Base-by-base conservation (phyloP, 768 basidiomycete species). In the Boletus eberwhitei region DNA sequence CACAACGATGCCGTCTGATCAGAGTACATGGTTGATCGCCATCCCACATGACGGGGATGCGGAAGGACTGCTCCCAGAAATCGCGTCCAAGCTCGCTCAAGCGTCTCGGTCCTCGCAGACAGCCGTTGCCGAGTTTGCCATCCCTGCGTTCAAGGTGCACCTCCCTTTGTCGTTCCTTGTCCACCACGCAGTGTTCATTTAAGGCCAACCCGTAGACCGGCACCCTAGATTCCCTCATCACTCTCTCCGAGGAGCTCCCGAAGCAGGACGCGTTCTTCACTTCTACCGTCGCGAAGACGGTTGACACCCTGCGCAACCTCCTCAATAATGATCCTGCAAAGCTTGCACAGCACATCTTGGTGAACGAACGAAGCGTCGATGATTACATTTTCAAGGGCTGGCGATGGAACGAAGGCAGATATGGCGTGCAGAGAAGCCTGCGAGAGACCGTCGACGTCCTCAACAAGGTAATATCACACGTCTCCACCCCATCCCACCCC, bases 371-470 rank as follows among this genome's bases (percentile, higher is more conserved):
- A 54, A 80, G 77, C 31, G 82, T 90, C 8, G 91, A 96, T 53
- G 81, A 84, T 52, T 94, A 94, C 67, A 72, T 95, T 14, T 68
- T 95, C n/a, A 73, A 74, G 4, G 79, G 79, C 5, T 99, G 95
- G 95, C 82, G 79, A 62, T 99, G 97, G 97, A 95, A 98, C 65
- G 86, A 88, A 64, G 86, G 91, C 21, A 83, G 96, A 59, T 99
- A 95, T 73, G 88, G 89, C 45, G 78, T 85, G 22, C 89, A 94
- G 67, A 83, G 85, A 61, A 82, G 88, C 57, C 77, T 98, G 37
- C 78, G 79, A 45, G 97, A 98, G 51, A 82, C 96, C 58, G 81
- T 93, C 17, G 95, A 98, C 60, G 77, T 80, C 42, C 75, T 99
- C 64, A 85, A 80, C 74, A 94, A 91, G 83, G 95, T 91, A 69